Conservation (phyloP, 495 filamentous ascomycete genomes). For the Rhypophila decipiens region DNA sequence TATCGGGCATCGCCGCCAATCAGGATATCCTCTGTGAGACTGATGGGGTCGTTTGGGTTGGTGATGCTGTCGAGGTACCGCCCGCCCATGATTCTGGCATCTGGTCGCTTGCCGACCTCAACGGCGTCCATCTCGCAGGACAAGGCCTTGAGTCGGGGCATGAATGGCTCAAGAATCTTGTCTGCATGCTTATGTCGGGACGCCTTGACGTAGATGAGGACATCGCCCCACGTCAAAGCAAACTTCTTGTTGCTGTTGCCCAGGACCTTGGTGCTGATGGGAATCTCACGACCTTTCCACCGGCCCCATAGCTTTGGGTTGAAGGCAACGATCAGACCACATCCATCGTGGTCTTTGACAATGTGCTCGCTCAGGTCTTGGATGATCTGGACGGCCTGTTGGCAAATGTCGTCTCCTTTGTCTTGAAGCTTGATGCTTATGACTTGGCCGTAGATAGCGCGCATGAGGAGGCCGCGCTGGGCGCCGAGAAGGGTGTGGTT, state of each 20-base stretch:
- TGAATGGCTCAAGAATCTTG: not conserved
- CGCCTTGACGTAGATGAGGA: not conserved
- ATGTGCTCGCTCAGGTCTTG: not conserved
- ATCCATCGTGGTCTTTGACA: not conserved
- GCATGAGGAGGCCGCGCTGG: slow-evolving; percentile 2
- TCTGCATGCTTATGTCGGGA: not conserved
- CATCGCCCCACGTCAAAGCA: not conserved
- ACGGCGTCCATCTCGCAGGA: not conserved
- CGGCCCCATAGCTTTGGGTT: not conserved
- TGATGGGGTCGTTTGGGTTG: slow-evolving; percentile 2
- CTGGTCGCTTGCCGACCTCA: not conserved
- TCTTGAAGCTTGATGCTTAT: not conserved
- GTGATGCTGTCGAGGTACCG: slow-evolving; percentile 1
- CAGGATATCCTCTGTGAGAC: slow-evolving; percentile 1
- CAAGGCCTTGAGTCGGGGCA: not conserved
- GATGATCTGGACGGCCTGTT: not conserved
- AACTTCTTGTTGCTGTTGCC: not conserved
- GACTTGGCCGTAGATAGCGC: not conserved
- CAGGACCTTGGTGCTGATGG: not conserved
- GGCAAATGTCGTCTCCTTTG: not conserved
- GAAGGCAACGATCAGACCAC: not conserved
- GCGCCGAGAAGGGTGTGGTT: slow-evolving; percentile 1
- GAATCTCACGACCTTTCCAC: not conserved
- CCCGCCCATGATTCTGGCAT: not conserved
- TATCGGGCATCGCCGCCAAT: not conserved